phyloP scores from a whole-genome alignment of 176 grass and related monocot species.

The Typha latifolia region DNA sequence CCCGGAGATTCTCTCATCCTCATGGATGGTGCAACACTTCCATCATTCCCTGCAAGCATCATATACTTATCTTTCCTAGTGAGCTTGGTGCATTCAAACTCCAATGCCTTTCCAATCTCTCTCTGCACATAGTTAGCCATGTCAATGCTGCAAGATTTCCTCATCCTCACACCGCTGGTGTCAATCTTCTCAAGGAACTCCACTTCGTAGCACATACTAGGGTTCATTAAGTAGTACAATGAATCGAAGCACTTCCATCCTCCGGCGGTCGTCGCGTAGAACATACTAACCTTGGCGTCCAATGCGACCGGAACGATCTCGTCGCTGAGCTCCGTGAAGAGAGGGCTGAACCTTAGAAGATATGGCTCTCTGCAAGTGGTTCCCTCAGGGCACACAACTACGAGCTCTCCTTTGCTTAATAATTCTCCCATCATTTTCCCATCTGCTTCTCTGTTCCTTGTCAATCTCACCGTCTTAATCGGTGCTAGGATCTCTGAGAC shows the following conservation, averaged over 20 bases:
- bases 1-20: neutral
- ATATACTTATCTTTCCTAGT: conserved; percentile 1
- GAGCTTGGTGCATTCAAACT: neutral
- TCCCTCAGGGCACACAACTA: conserved; percentile 1
- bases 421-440: neutral
- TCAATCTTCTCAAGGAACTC: conserved; percentile 7
- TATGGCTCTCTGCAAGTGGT: conserved; percentile 6
- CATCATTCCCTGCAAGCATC: conserved; percentile 11
- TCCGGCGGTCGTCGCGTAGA: conserved; percentile 1
- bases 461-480: neutral
- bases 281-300: neutral
- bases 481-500: conserved; percentile 3
- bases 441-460: neutral
- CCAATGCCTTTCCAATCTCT: neutral
- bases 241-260: neutral
- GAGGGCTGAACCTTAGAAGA: conserved; percentile 1
- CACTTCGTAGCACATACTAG: neutral
- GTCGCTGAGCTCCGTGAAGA: neutral
- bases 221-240: neutral
- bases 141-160: neutral
- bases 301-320: neutral
- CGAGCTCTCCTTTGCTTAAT: neutral
- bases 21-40: neutral
- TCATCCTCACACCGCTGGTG: neutral
- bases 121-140: conserved; percentile 1